Evolutionary conservation across 768 basidiomycete genomes (phyloP).

Genomic region (Ramaria sp.): DNA sequence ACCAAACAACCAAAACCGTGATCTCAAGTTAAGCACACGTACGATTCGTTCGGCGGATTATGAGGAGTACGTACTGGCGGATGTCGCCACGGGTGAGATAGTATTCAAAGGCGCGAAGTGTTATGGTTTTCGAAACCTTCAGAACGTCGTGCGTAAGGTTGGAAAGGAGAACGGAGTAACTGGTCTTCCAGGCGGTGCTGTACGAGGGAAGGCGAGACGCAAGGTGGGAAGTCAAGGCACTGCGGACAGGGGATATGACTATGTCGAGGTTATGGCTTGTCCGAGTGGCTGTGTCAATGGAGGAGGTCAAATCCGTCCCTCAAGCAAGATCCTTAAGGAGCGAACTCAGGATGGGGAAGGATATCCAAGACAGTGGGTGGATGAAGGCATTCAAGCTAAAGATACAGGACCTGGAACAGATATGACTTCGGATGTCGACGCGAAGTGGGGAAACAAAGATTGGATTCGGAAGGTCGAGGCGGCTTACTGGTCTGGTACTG

Average conservation of each 20-base stretch:
- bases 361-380: slow-evolving; percentile 51
- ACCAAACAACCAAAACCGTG: slow-evolving; percentile 28
- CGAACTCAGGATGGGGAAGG: slow-evolving; percentile 47
- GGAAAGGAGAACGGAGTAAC: slow-evolving; percentile 70
- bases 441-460: slow-evolving; percentile 73
- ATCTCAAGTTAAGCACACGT: slow-evolving; percentile 42
- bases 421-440: slow-evolving; percentile 27
- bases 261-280: slow-evolving; percentile 98
- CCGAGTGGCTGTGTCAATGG: slow-evolving; percentile 97
- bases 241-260: slow-evolving; percentile 55
- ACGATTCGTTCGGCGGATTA: slow-evolving; percentile 66
- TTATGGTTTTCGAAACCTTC: slow-evolving; percentile 95
- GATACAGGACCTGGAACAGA: slow-evolving; percentile 14
- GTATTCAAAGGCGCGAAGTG: slow-evolving; percentile 92
- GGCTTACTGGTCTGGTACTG: slow-evolving; percentile 56
- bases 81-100: slow-evolving; percentile 38
- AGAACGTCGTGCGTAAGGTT: slow-evolving; percentile 91
- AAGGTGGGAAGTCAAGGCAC: slow-evolving; percentile 21
- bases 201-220: slow-evolving; percentile 17
- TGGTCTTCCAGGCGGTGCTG: slow-evolving; percentile 11
- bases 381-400: slow-evolving; percentile 28
- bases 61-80: slow-evolving; percentile 55
- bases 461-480: slow-evolving; percentile 77
- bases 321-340: slow-evolving; percentile 2
- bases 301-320: slow-evolving; percentile 64